Percentiles rank a stretch among this genome's conserved stretches.
Evolutionary conservation across 75 land plant genomes (phyloP).

Genomic region (Selaginella moellendorffii): DNA sequence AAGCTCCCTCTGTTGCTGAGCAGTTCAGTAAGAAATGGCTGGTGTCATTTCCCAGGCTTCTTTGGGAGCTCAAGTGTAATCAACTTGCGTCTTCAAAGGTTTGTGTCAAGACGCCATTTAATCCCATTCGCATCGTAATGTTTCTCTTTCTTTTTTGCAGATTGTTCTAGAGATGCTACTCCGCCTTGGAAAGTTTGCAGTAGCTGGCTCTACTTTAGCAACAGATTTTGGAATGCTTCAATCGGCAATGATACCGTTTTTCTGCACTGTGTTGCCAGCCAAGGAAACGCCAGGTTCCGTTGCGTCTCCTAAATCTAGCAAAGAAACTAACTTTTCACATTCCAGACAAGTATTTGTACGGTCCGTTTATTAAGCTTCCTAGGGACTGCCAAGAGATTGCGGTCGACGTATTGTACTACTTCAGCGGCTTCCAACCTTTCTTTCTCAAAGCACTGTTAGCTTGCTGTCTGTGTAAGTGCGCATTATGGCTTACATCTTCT

Average conservation of each 20-base stretch:
- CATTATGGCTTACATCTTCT: background rate
- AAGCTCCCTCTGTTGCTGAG: conserved; percentile 14
- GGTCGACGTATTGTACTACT: conserved; percentile 46
- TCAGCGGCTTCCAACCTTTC: conserved; percentile 21
- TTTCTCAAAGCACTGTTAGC: conserved; percentile 43
- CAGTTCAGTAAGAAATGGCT: conserved; percentile 39
- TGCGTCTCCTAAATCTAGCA: background rate
- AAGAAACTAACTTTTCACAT: background rate
- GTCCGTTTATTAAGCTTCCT: conserved; percentile 64
- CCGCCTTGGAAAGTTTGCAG: conserved; percentile 40
- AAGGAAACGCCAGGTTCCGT: conserved; percentile 1
- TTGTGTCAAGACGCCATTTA: background rate
- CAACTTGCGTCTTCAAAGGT: conserved; percentile 42
- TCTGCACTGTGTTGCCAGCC: conserved; percentile 19
- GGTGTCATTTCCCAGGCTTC: conserved; percentile 34
- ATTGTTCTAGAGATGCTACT: conserved; percentile 42
- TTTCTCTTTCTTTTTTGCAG: conserved; percentile 23
- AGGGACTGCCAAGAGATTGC: conserved; percentile 52
- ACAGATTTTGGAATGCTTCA: conserved; percentile 49
- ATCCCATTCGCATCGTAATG: background rate
- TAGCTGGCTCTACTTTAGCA: conserved; percentile 22
- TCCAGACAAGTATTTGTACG: conserved; percentile 44
- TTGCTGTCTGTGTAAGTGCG: conserved; percentile 53
- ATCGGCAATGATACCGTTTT: conserved; percentile 39
- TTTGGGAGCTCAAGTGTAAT: conserved; percentile 35